Conservation (phyloP, 768 basidiomycete species). For the Tylopilus subfusipes region DNA sequence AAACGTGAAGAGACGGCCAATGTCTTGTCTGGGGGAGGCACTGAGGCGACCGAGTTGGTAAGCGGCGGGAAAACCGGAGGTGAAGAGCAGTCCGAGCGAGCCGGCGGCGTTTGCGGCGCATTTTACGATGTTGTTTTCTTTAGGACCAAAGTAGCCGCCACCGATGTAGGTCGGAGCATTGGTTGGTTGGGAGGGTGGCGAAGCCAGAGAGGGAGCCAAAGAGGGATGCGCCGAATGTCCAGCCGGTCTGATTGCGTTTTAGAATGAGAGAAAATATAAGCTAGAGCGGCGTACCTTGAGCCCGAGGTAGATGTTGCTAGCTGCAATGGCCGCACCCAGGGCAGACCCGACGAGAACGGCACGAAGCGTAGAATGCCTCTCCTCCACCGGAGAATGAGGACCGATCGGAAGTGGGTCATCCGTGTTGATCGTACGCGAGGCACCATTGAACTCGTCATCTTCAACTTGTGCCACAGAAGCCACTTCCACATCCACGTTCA, state of each 20-base stretch:
- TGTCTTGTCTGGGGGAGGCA: conserved; percentile 44
- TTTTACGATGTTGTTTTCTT: conserved; percentile 45
- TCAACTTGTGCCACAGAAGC: neutral
- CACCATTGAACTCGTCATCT: neutral
- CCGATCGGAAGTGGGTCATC: conserved; percentile 51
- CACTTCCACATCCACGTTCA: neutral
- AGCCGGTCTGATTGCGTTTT: conserved; percentile 43
- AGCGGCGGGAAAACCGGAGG: conserved; percentile 58
- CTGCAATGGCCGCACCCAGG: conserved; percentile 54
- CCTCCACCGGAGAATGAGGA: conserved; percentile 38
- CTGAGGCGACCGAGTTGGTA: conserved; percentile 52
- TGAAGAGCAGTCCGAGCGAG: conserved; percentile 57
- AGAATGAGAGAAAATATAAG: neutral
- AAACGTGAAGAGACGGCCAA: conserved; percentile 54
- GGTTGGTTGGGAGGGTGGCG: conserved; percentile 56
- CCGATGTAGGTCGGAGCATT: conserved; percentile 41
- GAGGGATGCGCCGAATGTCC: conserved; percentile 60
- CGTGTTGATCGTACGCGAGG: conserved; percentile 17
- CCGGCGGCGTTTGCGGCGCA: conserved; percentile 42
- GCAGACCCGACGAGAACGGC: conserved; percentile 48
- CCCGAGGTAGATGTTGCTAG: conserved; percentile 65
- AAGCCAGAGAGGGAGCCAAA: conserved; percentile 44
- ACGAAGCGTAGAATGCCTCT: conserved; percentile 51
- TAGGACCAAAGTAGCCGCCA: conserved; percentile 59
- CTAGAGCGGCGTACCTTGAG: conserved; percentile 38